Conservation (phyloP, 164 flowering plant species). For the Sextonia rubra region DNA sequence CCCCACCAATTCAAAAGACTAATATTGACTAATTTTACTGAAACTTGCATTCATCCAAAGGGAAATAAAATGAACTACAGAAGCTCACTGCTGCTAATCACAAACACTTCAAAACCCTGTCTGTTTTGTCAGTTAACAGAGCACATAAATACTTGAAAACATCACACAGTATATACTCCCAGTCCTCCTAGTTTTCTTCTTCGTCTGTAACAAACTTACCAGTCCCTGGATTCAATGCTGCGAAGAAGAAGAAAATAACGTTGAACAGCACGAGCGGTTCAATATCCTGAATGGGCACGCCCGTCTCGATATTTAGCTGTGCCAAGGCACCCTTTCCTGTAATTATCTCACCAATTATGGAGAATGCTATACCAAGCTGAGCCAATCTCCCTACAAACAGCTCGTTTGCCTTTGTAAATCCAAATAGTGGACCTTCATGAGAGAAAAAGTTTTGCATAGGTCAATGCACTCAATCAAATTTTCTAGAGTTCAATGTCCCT, state of each 20-base stretch:
- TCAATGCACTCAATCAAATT: too few relatives aligned
- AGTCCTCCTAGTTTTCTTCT: conserved; percentile 36
- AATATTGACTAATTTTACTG: too few relatives aligned
- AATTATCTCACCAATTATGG: conserved; percentile 86
- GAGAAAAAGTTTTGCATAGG: too few relatives aligned
- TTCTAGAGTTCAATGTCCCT: too few relatives aligned
- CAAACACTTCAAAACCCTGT: too few relatives aligned
- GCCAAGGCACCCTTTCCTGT: conserved; percentile 96
- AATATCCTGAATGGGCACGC: conserved; percentile 82
- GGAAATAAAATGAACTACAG: too few relatives aligned
- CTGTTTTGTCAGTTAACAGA: too few relatives aligned
- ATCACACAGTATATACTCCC: neutral
- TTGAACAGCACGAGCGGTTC: conserved; percentile 91
- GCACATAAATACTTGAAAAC: neutral
- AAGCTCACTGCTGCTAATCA: too few relatives aligned
- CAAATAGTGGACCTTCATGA: conserved; percentile 74
- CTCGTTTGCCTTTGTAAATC: conserved; percentile 95
- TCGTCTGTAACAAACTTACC: conserved; percentile 95
- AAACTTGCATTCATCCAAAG: too few relatives aligned
- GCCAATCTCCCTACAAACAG: conserved; percentile 97
- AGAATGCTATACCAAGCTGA: conserved; percentile 95
- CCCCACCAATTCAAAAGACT: too few relatives aligned
- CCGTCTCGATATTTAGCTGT: conserved; percentile 90
- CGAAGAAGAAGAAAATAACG: conserved; percentile 82
- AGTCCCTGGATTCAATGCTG: conserved; percentile 89